Evolutionary conservation across 257 asterid species (phyloP).

Genomic region (Anisodus tanguticus): DNA sequence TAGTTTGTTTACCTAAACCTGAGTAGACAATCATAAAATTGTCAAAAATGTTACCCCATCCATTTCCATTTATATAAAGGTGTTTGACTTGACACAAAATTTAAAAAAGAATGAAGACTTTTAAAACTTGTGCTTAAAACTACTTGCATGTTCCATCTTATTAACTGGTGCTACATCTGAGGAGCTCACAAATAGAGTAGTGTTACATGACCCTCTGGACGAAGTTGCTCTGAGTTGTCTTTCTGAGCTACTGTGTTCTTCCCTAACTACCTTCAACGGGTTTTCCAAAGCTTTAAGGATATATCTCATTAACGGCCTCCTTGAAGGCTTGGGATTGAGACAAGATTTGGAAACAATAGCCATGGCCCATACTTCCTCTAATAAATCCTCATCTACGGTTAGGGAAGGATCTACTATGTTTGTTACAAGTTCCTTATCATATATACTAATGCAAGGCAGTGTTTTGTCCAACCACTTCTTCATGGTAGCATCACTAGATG

Average conservation of each 20-base stretch:
- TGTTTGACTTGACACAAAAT: no score
- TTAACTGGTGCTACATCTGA: conserved; percentile 61
- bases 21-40: no score
- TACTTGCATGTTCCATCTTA: conserved; percentile 56
- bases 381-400: conserved; percentile 77
- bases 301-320: conserved; percentile 86
- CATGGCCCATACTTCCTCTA: conserved; percentile 99
- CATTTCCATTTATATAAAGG: no score
- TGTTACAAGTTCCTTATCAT: conserved; percentile 86
- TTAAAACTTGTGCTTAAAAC: conserved; percentile 42
- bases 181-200: conserved; percentile 79
- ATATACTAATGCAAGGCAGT: conserved; percentile 64
- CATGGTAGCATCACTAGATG: conserved; percentile 57
- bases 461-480: conserved; percentile 75
- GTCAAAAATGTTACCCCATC: no score
- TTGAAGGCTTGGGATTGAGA: conserved; percentile 79
- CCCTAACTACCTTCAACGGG: conserved; percentile 85
- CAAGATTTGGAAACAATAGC: conserved; percentile 88
- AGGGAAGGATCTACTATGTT: conserved; percentile 81
- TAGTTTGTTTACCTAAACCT: no score
- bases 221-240: conserved; percentile 65
- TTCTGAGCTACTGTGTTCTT: conserved; percentile 32
- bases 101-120: no score
- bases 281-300: conserved; percentile 89
- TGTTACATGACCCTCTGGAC: conserved; percentile 87